phyloP scores from a whole-genome alignment of 164 flowering plant genomes.

The Aristolochia fimbriata region DNA sequence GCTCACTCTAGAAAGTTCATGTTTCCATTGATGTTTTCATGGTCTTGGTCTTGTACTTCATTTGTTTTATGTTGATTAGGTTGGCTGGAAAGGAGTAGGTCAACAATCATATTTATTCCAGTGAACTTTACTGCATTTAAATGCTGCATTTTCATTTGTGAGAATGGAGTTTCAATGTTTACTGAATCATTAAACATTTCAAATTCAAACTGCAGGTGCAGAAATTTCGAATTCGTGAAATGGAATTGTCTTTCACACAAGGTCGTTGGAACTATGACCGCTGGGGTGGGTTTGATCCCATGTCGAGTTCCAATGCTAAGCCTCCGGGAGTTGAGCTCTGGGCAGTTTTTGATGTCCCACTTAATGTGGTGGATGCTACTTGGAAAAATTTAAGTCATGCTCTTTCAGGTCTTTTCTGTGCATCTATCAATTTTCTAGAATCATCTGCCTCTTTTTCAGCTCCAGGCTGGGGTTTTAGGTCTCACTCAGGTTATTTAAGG shows the following conservation, averaged over 20 bases:
- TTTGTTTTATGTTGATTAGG: too few relatives aligned
- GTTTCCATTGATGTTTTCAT: too few relatives aligned
- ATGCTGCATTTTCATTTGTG: not conserved
- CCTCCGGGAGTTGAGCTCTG: conserved; percentile 98
- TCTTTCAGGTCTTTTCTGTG: conserved; percentile 95
- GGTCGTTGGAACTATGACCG: conserved; percentile 94
- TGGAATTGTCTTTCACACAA: conserved; percentile 96
- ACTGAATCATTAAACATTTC: not conserved
- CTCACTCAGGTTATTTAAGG: conserved; percentile 46
- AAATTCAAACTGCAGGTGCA: conserved; percentile 46
- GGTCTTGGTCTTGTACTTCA: too few relatives aligned
- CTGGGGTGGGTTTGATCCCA: conserved; percentile 94
- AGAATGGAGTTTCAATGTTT: not conserved
- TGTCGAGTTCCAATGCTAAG: conserved; percentile 75
- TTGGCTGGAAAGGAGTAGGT: too few relatives aligned
- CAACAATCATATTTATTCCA: not conserved
- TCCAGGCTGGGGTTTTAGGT: conserved; percentile 58
- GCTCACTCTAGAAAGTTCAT: too few relatives aligned
- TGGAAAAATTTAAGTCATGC: conserved; percentile 93
- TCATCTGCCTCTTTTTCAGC: conserved; percentile 70
- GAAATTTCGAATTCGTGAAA: conserved; percentile 65
- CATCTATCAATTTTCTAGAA: conserved; percentile 87
- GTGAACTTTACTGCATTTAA: not conserved
- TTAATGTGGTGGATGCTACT: conserved; percentile 60
- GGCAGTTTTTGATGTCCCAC: conserved; percentile 88